Percentiles rank a stretch among this genome's conserved stretches.
Evolutionary conservation across 78 protist species (phyloP).

Genomic region (Dictyostelium citrinum): DNA sequence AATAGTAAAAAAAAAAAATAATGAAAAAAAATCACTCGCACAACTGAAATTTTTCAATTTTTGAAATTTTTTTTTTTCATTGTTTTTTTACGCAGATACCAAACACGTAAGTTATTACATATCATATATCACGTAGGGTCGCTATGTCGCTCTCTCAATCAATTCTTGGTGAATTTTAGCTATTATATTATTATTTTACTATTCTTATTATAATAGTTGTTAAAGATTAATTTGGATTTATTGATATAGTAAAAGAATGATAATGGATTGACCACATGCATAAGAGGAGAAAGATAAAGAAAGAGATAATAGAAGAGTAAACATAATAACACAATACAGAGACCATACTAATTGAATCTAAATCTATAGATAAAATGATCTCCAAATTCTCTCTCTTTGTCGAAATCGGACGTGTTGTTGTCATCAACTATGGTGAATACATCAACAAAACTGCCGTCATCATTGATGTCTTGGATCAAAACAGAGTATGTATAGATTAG

Average conservation of each 20-base stretch:
- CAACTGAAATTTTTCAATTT: neutral
- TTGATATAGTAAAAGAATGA: too few relatives aligned
- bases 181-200: too few relatives aligned
- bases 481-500: conserved; percentile 29
- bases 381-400: conserved; percentile 65
- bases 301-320: too few relatives aligned
- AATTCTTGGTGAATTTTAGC: neutral
- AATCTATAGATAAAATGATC: conserved; percentile 16
- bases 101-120: neutral
- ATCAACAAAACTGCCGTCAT: conserved; percentile 76
- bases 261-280: too few relatives aligned
- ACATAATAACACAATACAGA: too few relatives aligned
- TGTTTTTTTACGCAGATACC: neutral
- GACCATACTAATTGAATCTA: neutral
- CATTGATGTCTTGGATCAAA: conserved; percentile 79
- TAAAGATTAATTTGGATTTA: too few relatives aligned
- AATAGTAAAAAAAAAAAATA: neutral
- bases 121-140: neutral
- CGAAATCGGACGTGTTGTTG: conserved; percentile 72
- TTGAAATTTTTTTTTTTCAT: neutral
- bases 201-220: too few relatives aligned
- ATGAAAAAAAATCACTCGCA: neutral
- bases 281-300: too few relatives aligned
- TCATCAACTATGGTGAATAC: conserved; percentile 74
- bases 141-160: neutral